Base-by-base conservation (phyloP, 148 eudicot species). In the Nepenthes mirabilis region DNA sequence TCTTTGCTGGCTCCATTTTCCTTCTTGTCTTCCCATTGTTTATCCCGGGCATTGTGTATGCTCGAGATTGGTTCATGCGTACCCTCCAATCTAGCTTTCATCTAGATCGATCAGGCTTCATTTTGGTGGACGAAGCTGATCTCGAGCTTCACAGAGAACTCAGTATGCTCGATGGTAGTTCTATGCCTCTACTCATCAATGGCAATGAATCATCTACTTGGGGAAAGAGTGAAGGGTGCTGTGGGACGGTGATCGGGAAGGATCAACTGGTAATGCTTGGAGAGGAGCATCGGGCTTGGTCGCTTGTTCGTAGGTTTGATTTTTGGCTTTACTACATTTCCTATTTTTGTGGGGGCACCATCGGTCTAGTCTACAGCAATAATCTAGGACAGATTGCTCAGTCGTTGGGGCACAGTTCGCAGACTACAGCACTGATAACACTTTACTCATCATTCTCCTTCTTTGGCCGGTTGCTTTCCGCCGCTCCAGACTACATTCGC, bases 341-440 rank as follows among this genome's bases (percentile, higher is more conserved):
- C 14, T 90, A 90, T 65, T 84, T 90, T 52, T 82, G 91, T 72
- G 97, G 91, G 5, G 97, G 97, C n/a, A 90, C 97, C 23, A 79
- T 87, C 3, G 97, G 97, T 55, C 71, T 87, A 12, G 97, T 84
- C 63, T 90, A 84, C 45, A 87, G 91, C 58, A 90, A 90, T 64
- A 90, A 87, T 71, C 74, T 90, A 2, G 97, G 97, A 35, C 95
- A 90, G 74, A 87, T 90, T 60, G 79, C 97, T 14, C 85, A 87
- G 65, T 87, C 97, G 35, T 91, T 87, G 36, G 95, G 97, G 11
- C 78, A 74, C 14, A 60, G 72, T 59, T 75, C 83, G 2, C 70
- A 74, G 60, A 90, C 83, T 6, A 68, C 85, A 1, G 79, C 77
- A 52, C 89, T 87, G 12, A 76, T 84, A 33, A 82, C 91, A 0